These are phyloP conservation scores for Podospora didyma DNA, from an alignment of 495 filamentous ascomycete species.

Conservation along the genomic window DNA sequence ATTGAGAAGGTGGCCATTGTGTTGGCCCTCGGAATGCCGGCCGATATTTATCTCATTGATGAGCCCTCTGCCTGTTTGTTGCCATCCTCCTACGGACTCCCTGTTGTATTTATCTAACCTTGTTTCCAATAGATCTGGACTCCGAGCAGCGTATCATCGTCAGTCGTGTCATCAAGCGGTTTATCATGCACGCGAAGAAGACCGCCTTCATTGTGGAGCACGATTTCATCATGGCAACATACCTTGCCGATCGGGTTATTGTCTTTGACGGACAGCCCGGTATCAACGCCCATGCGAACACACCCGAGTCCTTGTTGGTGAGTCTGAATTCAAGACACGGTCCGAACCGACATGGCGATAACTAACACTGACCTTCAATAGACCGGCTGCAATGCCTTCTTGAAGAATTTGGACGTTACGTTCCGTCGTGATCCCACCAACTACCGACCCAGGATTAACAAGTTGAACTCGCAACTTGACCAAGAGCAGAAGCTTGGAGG, in stretches of 20 bases:
- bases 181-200: conserved; percentile 99
- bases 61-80: conserved; percentile 49
- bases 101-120: not conserved
- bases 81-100: not conserved
- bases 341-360: too few relatives aligned
- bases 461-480: conserved; percentile 88
- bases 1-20: conserved; percentile 76
- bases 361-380: too few relatives aligned
- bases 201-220: conserved; percentile 99
- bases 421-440: conserved; percentile 97
- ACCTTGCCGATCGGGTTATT: conserved; percentile 95
- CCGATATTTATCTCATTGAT: conserved; percentile 97
- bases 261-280: conserved; percentile 95
- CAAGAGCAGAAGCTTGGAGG: conserved; percentile 93
- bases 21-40: conserved; percentile 88
- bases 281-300: conserved; percentile 79
- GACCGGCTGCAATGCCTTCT: conserved; percentile 95
- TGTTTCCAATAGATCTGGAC: conserved; percentile 55
- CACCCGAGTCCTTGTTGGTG: conserved; percentile 84
- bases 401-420: conserved; percentile 93
- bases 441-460: conserved; percentile 97
- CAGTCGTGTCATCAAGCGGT: conserved; percentile 95
- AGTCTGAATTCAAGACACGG: too few relatives aligned
- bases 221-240: conserved; percentile 99
- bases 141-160: conserved; percentile 99